phyloP scores from a whole-genome alignment of 176 grass and related monocot species.

The Aegilops speltoides region DNA sequence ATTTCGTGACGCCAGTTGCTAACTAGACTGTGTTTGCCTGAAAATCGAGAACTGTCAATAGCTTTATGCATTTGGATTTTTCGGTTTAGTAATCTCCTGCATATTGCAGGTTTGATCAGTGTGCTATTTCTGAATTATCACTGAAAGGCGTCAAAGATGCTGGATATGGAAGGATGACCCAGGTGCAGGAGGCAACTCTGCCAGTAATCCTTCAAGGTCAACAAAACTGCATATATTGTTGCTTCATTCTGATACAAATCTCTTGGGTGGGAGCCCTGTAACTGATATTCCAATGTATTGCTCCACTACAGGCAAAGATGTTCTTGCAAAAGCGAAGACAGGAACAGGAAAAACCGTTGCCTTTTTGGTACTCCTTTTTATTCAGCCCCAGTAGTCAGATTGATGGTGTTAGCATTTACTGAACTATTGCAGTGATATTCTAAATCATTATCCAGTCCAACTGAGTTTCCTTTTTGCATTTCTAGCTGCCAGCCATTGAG shows the following conservation, averaged over 20 bases:
- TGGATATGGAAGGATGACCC: constrained; percentile 84
- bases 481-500: constrained; percentile 94
- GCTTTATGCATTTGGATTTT: not conserved
- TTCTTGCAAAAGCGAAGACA: constrained; percentile 99
- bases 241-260: not conserved
- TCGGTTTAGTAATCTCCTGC: not conserved
- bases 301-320: constrained; percentile 73
- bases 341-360: constrained; percentile 98
- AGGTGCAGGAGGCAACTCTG: constrained; percentile 71
- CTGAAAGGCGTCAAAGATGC: constrained; percentile 57
- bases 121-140: constrained; percentile 54
- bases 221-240: not conserved
- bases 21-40: not conserved
- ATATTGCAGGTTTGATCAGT: constrained; percentile 66
- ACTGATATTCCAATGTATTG: constrained; percentile 11
- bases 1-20: not conserved
- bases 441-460: constrained; percentile 21
- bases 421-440: constrained; percentile 8
- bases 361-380: constrained; percentile 78
- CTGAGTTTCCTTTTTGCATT: constrained; percentile 24
- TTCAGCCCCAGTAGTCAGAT: constrained; percentile 19
- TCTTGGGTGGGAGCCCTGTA: not conserved
- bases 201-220: constrained; percentile 68
- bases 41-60: constrained; percentile 5
- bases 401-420: constrained; percentile 13